phyloP scores from a whole-genome alignment of 2,329 filamentous ascomycete species.

The Penicillium oxalicum region DNA sequence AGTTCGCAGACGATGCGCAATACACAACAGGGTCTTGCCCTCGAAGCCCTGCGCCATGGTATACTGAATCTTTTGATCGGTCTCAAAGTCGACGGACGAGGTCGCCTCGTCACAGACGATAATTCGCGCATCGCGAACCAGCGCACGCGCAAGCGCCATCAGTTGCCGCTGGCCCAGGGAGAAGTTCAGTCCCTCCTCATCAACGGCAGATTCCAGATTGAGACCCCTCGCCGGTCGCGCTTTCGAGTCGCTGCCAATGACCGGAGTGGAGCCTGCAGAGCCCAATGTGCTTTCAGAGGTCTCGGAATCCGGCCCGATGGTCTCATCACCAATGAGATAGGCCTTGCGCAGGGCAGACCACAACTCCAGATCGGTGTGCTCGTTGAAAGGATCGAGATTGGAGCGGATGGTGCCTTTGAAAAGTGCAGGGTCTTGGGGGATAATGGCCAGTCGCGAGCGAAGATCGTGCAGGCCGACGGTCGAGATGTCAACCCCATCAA shows the following conservation, averaged over 20 bases:
- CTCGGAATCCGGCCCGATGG: constrained; percentile 40
- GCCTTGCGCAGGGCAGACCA: constrained; percentile 44
- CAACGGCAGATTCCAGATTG: constrained; percentile 70
- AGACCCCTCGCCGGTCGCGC: constrained; percentile 10
- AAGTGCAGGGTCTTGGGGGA: constrained; percentile 43
- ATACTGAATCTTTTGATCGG: constrained; percentile 87
- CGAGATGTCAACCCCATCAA: constrained; percentile 41
- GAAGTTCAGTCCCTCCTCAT: constrained; percentile 95
- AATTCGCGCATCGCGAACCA: constrained; percentile 81
- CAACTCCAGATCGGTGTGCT: constrained; percentile 42
- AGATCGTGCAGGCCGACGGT: constrained; percentile 39
- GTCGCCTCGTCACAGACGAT: constrained; percentile 98
- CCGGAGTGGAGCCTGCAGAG: constrained; percentile 31
- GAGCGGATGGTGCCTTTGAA: constrained; percentile 42
- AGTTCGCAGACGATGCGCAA: constrained; percentile 85
- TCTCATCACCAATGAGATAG: constrained; percentile 43
- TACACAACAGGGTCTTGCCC: constrained; percentile 83
- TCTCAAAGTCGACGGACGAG: constrained; percentile 88
- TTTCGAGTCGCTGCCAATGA: constrained; percentile 42
- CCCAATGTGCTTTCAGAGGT: constrained; percentile 22
- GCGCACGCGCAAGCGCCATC: constrained; percentile 85
- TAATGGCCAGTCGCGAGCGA: constrained; percentile 40
- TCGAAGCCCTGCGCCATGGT: constrained; percentile 81
- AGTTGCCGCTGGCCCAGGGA: constrained; percentile 91
- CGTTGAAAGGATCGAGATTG: constrained; percentile 43